Evolutionary conservation across 169 alveolate genomes (phyloP), one percentile per base, ranked within the genome.

Genomic region (Eimeria tenella): DNA sequence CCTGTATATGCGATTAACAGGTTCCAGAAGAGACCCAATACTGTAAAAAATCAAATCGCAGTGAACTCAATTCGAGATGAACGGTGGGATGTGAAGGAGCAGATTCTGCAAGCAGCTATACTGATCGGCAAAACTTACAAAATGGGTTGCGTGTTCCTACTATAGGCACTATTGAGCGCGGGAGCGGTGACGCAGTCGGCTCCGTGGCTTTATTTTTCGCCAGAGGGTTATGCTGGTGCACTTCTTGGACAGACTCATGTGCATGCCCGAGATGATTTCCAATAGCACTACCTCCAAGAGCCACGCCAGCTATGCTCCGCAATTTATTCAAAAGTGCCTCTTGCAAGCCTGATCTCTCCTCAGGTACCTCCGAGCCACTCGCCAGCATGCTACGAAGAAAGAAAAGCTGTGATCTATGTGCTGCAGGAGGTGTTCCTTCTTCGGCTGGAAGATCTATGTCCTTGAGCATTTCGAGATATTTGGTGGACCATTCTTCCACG

Each of bases 11-110:
- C 91, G 52, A 83, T 83, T 77, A 83, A 19, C 31, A 83, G 21
- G 23, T 83, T 83, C 91, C 91, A 83, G 77, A 83, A 62, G 63
- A 83, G 91, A 9, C 91, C 91, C 50, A 83, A 77, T 62, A 83
- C 91, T 83, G 15, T 10, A 62, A 31, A 53, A 15, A 13, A 83
- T 13, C 9, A 83, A 62, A 4, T 3, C 23, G 79, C 6, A 83
- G 8, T 8, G 9, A 58, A 83, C 23, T 8, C 5, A 23, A 62
- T 42, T 13, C 62, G 25, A 62, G 31, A 58, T 58, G 49, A 83
- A 23, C 56, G 10, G 21, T 31, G 4, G 6, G 5, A 7, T 25
- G 49, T 74, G 63, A 19, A 3, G 5, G 5, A 10, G 31, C 62
- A 42, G 23, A 23, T 50, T 4, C 49, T 19, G 31, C 52, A 17